Percentiles rank a stretch among this genome's conserved stretches.
Evolutionary conservation across 1,284 basidiomycete genomes (phyloP).

Genomic region (Trichosporon sp.): DNA sequence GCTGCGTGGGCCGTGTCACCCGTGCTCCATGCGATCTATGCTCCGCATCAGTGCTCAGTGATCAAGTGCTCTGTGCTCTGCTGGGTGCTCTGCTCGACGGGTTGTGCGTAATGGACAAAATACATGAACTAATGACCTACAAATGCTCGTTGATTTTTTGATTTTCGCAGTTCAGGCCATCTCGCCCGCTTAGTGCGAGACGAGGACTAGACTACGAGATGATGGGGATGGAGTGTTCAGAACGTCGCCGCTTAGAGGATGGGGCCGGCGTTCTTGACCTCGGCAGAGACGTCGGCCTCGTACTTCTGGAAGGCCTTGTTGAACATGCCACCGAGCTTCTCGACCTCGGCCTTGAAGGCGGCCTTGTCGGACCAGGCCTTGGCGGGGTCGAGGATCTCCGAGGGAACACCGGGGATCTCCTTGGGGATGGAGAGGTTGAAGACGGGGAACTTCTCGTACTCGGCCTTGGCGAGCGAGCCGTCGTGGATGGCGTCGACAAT

Average conservation of each 20-base stretch:
- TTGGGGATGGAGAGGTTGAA: constrained; percentile 82
- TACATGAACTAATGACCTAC: constrained; percentile 7
- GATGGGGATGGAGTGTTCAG: background rate
- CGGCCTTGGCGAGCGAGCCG: constrained; percentile 77
- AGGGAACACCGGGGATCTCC: constrained; percentile 71
- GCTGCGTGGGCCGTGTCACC: background rate
- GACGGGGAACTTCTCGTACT: constrained; percentile 75
- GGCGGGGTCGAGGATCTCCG: constrained; percentile 79
- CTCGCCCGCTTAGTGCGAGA: constrained; percentile 12
- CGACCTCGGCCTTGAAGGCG: constrained; percentile 76
- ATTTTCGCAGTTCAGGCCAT: background rate
- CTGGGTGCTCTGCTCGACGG: background rate
- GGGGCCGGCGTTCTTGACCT: constrained; percentile 75
- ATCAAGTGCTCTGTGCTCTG: background rate
- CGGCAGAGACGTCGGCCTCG: constrained; percentile 71
- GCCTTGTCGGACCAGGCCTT: constrained; percentile 81
- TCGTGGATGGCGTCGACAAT: constrained; percentile 98
- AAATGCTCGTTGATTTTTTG: constrained; percentile 5
- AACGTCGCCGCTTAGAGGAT: constrained; percentile 16
- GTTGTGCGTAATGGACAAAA: constrained; percentile 7
- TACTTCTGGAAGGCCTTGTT: constrained; percentile 84
- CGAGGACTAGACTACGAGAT: background rate
- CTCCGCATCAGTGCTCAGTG: background rate
- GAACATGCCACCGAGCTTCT: constrained; percentile 88
- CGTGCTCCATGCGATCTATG: background rate